Conservation (phyloP, 352 stramenopile genomes). For the Peronospora tabacina region DNA sequence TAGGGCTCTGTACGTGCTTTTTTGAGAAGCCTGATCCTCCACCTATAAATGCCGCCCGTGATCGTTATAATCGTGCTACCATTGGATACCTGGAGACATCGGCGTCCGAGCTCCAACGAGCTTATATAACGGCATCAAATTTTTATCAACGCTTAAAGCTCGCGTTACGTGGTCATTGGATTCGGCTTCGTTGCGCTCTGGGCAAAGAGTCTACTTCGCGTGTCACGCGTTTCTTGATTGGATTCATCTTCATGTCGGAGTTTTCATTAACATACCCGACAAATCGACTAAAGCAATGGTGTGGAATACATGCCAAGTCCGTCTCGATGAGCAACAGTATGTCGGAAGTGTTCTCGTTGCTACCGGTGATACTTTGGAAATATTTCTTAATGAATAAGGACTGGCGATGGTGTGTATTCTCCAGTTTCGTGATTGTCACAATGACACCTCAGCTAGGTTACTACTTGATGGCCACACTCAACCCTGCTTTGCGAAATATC, state of each 20-base stretch:
- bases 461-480: slow-evolving; percentile 25
- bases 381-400: slow-evolving; percentile 26
- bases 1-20: slow-evolving; percentile 31
- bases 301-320: slow-evolving; percentile 26
- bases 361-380: slow-evolving; percentile 29
- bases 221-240: slow-evolving; percentile 33
- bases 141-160: slow-evolving; percentile 20
- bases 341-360: slow-evolving; percentile 27
- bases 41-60: slow-evolving; percentile 21
- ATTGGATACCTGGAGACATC: slow-evolving; percentile 19
- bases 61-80: slow-evolving; percentile 17
- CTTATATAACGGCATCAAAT: slow-evolving; percentile 19
- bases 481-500: slow-evolving; percentile 16
- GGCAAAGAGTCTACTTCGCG: slow-evolving; percentile 31
- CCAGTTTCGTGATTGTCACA: slow-evolving; percentile 28
- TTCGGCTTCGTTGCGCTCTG: slow-evolving; percentile 27
- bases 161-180: slow-evolving; percentile 28
- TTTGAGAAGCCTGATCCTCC: slow-evolving; percentile 31
- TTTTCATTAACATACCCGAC: slow-evolving; percentile 42
- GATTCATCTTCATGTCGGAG: slow-evolving; percentile 43
- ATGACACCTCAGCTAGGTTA: slow-evolving; percentile 26
- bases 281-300: slow-evolving; percentile 34
- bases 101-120: slow-evolving; percentile 11
- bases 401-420: slow-evolving; percentile 33
- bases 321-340: slow-evolving; percentile 26